Evolutionary conservation across 257 asterid genomes (phyloP).

Genomic region (Vinca minor): DNA sequence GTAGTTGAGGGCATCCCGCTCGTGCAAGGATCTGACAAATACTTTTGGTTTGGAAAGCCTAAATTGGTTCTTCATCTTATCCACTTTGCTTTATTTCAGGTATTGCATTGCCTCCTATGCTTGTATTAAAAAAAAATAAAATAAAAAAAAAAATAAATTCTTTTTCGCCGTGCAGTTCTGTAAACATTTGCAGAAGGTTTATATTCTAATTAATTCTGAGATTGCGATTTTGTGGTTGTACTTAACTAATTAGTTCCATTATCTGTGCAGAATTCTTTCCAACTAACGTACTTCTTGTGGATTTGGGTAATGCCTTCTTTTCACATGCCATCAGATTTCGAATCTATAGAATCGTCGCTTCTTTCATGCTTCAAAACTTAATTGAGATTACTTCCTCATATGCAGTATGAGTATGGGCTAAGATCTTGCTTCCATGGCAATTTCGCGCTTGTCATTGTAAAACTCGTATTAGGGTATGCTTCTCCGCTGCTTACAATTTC

Average conservation of each 20-base stretch:
- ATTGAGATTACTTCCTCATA: neutral
- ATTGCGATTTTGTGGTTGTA: too few relatives aligned
- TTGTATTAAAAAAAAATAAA: too few relatives aligned
- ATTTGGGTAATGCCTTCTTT: too few relatives aligned
- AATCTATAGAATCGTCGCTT: neutral
- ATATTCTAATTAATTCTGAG: too few relatives aligned
- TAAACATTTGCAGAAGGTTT: too few relatives aligned
- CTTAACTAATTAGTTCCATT: neutral
- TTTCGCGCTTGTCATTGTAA: slow-evolving; percentile 39
- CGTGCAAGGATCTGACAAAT: slow-evolving; percentile 76
- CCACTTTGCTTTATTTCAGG: slow-evolving; percentile 87
- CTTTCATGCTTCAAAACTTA: neutral
- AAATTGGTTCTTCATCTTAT: slow-evolving; percentile 61
- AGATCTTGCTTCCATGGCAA: slow-evolving; percentile 70
- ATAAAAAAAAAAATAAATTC: too few relatives aligned
- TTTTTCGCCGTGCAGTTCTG: too few relatives aligned
- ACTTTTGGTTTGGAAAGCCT: slow-evolving; percentile 84
- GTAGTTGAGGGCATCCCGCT: slow-evolving; percentile 94
- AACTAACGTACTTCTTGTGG: slow-evolving; percentile 81
- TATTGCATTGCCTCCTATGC: slow-evolving; percentile 11
- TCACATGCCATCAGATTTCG: too few relatives aligned
- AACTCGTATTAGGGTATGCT: slow-evolving; percentile 62
- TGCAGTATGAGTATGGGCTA: slow-evolving; percentile 68
- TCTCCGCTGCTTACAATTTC: too few relatives aligned
- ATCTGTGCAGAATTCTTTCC: slow-evolving; percentile 73